These are phyloP conservation scores for Irpex sp. DNA, from an alignment of 1,284 basidiomycete genomes.

Conservation along the genomic window DNA sequence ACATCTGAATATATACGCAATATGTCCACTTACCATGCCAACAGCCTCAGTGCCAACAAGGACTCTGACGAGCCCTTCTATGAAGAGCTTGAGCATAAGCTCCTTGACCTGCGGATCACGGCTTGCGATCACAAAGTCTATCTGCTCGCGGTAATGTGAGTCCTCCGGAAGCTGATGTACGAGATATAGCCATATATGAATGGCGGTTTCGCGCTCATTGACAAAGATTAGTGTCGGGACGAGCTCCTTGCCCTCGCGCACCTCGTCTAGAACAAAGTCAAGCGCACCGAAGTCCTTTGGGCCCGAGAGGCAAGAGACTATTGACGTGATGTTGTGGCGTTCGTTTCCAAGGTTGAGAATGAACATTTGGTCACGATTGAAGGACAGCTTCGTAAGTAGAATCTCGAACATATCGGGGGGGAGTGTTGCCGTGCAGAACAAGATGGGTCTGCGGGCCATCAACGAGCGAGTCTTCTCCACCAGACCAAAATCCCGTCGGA, in stretches of 20 bases:
- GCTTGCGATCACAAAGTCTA: conserved; percentile 3
- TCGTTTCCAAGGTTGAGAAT: conserved; percentile 17
- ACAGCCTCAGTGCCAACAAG: conserved; percentile 12
- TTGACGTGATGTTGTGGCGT: conserved; percentile 12
- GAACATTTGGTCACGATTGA: conserved; percentile 3
- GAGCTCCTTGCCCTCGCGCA: not conserved
- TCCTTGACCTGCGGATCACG: not conserved
- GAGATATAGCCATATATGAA: not conserved
- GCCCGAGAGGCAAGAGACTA: conserved; percentile 2
- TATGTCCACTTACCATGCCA: conserved; percentile 3
- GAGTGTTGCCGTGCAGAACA: conserved; percentile 17
- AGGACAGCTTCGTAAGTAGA: conserved; percentile 2
- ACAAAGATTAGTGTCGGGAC: not conserved
- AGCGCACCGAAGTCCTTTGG: conserved; percentile 1
- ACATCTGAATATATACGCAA: not conserved
- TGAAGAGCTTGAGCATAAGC: conserved; percentile 5
- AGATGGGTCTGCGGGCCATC: conserved; percentile 9
- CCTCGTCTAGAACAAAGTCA: conserved; percentile 1
- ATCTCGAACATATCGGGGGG: conserved; percentile 7
- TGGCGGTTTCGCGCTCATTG: not conserved
- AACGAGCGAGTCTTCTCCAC: conserved; percentile 14
- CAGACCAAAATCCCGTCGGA: conserved; percentile 15
- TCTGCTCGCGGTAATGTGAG: not conserved
- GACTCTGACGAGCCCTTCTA: conserved; percentile 4
- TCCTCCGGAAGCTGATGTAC: not conserved